Evolutionary conservation across 208 protist genomes (phyloP).

Genomic region (Herpetomonas samuelpessoai): DNA sequence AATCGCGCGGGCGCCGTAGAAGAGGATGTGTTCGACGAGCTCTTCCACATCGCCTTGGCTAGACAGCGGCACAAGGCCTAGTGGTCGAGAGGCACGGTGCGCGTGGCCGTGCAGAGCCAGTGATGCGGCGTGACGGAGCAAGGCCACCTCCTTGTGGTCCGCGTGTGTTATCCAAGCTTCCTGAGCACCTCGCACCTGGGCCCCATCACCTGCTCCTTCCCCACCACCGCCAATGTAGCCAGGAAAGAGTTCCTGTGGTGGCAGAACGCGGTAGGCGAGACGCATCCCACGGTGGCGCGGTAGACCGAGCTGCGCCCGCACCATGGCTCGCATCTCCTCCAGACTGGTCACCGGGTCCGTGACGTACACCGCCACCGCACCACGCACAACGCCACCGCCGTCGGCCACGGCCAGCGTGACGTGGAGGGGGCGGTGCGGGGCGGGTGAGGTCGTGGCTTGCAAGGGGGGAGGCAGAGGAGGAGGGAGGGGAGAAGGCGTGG

Average conservation of each 20-base stretch:
- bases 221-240: background rate
- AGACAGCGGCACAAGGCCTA: background rate
- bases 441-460: background rate
- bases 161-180: too few relatives aligned
- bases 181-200: too few relatives aligned
- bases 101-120: too few relatives aligned
- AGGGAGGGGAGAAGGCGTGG: too few relatives aligned
- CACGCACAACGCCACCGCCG: slow-evolving; percentile 2
- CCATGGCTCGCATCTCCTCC: slow-evolving; percentile 32
- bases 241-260: background rate
- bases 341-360: slow-evolving; percentile 25
- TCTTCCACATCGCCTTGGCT: slow-evolving; percentile 12
- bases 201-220: too few relatives aligned
- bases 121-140: background rate
- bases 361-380: slow-evolving; percentile 18
- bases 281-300: slow-evolving; percentile 24
- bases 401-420: slow-evolving; percentile 7
- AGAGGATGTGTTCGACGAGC: slow-evolving; percentile 13
- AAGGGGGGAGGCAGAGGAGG: too few relatives aligned
- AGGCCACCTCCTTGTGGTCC: too few relatives aligned
- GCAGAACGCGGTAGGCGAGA: slow-evolving; percentile 39
- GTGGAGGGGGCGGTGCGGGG: background rate
- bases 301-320: slow-evolving; percentile 19
- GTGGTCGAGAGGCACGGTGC: too few relatives aligned
- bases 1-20: slow-evolving; percentile 23